Evolutionary conservation across 2,329 filamentous ascomycete genomes (phyloP), one percentile per base, ranked within the genome.

Genomic region (Dryadomyces quercus-mongolicae): DNA sequence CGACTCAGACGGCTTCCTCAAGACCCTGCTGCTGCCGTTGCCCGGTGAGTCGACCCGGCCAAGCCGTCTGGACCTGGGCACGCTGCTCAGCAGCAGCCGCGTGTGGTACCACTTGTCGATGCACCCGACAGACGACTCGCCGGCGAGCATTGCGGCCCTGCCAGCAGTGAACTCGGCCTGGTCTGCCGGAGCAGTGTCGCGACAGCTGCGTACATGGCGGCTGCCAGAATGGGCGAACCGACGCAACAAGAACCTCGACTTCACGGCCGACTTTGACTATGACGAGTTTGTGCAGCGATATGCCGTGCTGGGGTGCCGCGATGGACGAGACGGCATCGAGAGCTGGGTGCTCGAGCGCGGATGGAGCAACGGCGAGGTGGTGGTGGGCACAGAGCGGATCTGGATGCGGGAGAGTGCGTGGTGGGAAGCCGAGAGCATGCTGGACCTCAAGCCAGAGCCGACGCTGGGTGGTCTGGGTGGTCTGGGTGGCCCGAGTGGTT

Each of bases 381-480:
- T 95, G 5, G 76, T 97, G 36, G 93, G 93, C 54, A 84, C 83
- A 2, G 90, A 97, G 68, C 86, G 93, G 36, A 83, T 98, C 45
- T 98, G 93, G 93, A 91, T 97, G 74, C 82, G 92, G 51, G 93
- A 98, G 69, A 78, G 74, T 55, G 87, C 91, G 2, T 98, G 93
- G 92, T 97, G 92, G 92, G 92, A 97, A 69, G 92, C 91, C 5
- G 93, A 98, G 71, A 88, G 81, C 57, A 95, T 96, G 86, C 82
- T 97, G 31, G 93, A 98, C 64, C 75, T 94, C 62, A 92, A 93
- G 68, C 81, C 84, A 1, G 74, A 82, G 34, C 36, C 36, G 36
- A 12, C 61, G 61, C 44, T 13, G 15, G 5, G 3, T 18, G 47
- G 8, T 16, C 10, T 18, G 12, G 67, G 68, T 47, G 60, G 64